Evolutionary conservation across 2,329 filamentous ascomycete genomes (phyloP), one percentile per base, ranked within the genome.

Genomic region (Ceratocystis ficicola): DNA sequence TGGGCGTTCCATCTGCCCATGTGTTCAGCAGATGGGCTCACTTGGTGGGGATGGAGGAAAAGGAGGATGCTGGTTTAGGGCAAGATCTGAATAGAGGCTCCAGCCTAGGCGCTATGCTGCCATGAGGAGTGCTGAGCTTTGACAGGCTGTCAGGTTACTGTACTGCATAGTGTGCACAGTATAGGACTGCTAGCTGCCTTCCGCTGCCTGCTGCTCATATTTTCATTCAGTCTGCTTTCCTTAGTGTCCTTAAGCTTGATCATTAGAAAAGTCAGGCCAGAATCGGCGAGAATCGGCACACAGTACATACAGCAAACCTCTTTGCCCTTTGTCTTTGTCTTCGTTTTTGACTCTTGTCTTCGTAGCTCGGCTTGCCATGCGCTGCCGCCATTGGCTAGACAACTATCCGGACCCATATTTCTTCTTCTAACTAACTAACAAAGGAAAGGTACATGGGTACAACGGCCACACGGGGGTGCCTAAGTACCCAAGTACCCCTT

Each of bases 1-100:
- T 60, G 55, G 20, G 20, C 25, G 30, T 60, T 25, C 20, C 1
- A 30, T 22, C 50, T 30, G 55, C 55, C 55, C 28, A 32, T 62
- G 32, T 44, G 60, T 22, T 41, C 41, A 62, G 25, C 25, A 20
- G 36, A 46, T 57, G 32, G 59, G 59, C 59, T 62, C 41, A 41
- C 41, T 52, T 62, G 32, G 44, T 12, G 36, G 25, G 32, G 30
- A 28, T 7, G 6, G 20, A 48, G 30, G 32, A 30, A 30, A 59
- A 59, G 55, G 55, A 59, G 25, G n/a, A 59, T 41, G 10, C 25
- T 57, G 52, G 22, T 28, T 8, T 30, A 12, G 52, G 22, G 7
- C 8, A 10, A 57, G 20, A 6, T 57, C 52, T 15, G 8, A 15
- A 25, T 50, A 22, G 36, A 41, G 36, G 36, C 46, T 22, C 22